Evolutionary conservation across 805 yeast species (phyloP).

Genomic region (Nadsonia fulvescens): DNA sequence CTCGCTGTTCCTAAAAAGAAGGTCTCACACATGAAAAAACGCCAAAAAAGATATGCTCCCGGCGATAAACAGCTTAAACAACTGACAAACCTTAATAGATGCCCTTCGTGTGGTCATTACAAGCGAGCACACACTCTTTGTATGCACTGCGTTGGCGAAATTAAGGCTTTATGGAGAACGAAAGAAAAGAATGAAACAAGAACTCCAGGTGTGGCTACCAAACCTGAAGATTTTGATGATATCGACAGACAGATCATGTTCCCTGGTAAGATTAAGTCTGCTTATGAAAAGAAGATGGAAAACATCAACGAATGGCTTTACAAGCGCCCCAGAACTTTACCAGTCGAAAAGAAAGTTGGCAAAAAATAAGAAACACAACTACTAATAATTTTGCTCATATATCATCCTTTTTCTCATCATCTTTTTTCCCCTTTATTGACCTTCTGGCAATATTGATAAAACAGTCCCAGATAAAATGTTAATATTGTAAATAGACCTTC

Average conservation of each 20-base stretch:
- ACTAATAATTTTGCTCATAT: too few species aligned
- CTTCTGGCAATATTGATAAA: too few species aligned
- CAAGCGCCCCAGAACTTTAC: conserved; percentile 36
- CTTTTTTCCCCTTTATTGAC: too few species aligned
- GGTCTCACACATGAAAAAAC: conserved; percentile 68
- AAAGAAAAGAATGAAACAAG: too few species aligned
- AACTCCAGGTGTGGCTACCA: too few species aligned
- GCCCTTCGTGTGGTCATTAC: conserved; percentile 90
- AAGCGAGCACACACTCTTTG: conserved; percentile 84
- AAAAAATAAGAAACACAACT: conserved; percentile 1
- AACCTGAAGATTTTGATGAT: conserved; percentile 29
- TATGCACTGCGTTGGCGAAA: conserved; percentile 78
- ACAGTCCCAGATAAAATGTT: too few species aligned
- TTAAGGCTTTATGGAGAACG: conserved; percentile 52
- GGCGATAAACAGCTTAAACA: conserved; percentile 67
- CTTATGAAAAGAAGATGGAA: conserved; percentile 26
- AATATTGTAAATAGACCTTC: too few species aligned
- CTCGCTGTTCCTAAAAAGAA: conserved; percentile 91
- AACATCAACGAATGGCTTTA: conserved; percentile 38
- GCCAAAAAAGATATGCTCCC: conserved; percentile 66
- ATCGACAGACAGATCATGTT: conserved; percentile 48
- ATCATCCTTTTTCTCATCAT: too few species aligned
- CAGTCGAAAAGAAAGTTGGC: conserved; percentile 19
- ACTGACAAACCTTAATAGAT: conserved; percentile 60
- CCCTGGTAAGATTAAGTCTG: conserved; percentile 47